A percentile compares a stretch with the other conserved stretches of the same genome.
Conservation (phyloP, 2,329 filamentous ascomycete genomes). For the Colletotrichum limetticola region DNA sequence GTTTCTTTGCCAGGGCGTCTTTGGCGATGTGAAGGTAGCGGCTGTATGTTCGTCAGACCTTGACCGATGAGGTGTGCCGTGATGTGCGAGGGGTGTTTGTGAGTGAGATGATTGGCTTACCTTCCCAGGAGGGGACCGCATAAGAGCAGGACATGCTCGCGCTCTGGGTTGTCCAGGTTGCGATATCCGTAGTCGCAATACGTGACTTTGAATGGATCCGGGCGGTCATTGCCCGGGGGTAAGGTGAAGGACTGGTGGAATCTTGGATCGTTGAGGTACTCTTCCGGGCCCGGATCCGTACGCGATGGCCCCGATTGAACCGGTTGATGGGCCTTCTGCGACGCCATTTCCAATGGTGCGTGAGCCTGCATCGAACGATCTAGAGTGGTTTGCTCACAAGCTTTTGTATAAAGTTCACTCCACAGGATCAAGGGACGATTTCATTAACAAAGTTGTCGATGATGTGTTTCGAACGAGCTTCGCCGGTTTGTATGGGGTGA, state of each 20-base stretch:
- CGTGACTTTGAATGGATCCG: constrained; percentile 33
- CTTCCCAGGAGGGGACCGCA: constrained; percentile 41
- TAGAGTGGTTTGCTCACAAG: not conserved
- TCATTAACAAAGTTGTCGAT: not conserved
- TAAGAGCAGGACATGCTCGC: constrained; percentile 44
- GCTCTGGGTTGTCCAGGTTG: constrained; percentile 38
- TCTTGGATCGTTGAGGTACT: constrained; percentile 39
- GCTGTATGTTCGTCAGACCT: not conserved
- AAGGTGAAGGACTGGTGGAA: constrained; percentile 42
- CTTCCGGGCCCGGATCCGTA: not conserved
- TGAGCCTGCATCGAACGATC: not conserved
- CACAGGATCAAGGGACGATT: not conserved
- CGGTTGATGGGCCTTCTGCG: not conserved
- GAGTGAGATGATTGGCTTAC: not conserved
- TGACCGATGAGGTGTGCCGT: not conserved
- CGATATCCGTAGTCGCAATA: constrained; percentile 47
- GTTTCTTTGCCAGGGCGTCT: constrained; percentile 43
- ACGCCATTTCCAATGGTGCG: not conserved
- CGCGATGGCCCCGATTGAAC: not conserved
- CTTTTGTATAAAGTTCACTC: no score
- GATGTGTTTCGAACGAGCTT: not conserved
- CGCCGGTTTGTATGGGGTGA: not conserved
- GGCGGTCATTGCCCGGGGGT: constrained; percentile 36
- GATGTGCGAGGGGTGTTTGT: not conserved
- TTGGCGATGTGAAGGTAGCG: constrained; percentile 43